Evolutionary conservation across 2,329 filamentous ascomycete genomes (phyloP).

Genomic region (Pseudogymnoascus sp.): DNA sequence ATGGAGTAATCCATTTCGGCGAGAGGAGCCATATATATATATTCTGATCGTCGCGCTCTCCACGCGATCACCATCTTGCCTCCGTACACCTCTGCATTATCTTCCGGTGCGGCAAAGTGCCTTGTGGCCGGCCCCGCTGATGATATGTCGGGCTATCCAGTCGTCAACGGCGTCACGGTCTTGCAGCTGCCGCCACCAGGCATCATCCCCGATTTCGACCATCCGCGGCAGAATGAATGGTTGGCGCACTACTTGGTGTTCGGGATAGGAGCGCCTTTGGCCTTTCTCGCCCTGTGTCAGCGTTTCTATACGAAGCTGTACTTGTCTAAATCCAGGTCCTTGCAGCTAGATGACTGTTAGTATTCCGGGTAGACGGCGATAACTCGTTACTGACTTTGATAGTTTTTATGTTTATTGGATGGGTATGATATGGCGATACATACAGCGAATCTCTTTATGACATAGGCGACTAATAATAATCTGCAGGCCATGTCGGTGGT

Average conservation of each 20-base stretch:
- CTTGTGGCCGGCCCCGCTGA: background rate
- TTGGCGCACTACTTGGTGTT: slow-evolving; percentile 12
- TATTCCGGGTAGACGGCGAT: background rate
- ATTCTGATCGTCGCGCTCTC: background rate
- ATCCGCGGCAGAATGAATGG: slow-evolving; percentile 12
- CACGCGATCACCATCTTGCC: background rate
- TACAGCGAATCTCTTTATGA: background rate
- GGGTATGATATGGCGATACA: slow-evolving; percentile 8
- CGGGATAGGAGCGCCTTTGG: slow-evolving; percentile 13
- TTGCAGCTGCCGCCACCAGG: slow-evolving; percentile 12
- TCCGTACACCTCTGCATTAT: background rate
- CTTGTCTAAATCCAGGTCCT: background rate
- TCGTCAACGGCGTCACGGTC: slow-evolving; percentile 10
- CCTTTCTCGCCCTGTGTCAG: slow-evolving; percentile 15
- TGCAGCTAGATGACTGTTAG: slow-evolving; percentile 16
- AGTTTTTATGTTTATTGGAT: slow-evolving; percentile 9
- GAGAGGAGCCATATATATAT: background rate
- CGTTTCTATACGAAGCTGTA: slow-evolving; percentile 16
- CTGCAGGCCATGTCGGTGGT: background rate
- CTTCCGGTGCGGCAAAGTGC: background rate
- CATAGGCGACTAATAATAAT: background rate
- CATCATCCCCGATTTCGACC: slow-evolving; percentile 12
- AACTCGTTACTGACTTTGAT: background rate
- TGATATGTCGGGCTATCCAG: slow-evolving; percentile 9
- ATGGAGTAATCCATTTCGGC: background rate